Base-by-base conservation (phyloP, 2,329 filamentous ascomycete species). In the Byssoonygena ceratinophila region DNA sequence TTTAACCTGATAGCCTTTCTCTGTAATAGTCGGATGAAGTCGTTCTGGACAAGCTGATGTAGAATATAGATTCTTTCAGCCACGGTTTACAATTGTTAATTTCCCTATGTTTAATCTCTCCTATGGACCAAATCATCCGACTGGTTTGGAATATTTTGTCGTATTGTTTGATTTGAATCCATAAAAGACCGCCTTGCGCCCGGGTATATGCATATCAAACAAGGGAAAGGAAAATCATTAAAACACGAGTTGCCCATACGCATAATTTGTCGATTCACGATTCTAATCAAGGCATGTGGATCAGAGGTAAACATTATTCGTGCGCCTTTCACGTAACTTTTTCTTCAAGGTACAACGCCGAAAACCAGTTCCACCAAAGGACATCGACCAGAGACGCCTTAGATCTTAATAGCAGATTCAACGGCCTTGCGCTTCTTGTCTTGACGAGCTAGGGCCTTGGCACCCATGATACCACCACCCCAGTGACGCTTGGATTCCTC, bases 381-480 rank as follows among this genome's bases (percentile, higher is more conserved):
- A 27, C 45, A 44, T 27, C 2, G 18, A 51, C 18, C 4, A 7
- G 3, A 7, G 16, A 37, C 23, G 12, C 29, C 68, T 80, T 94
- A 98, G 78, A 98, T 94, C 86, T 97, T 97, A 82, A 96, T 89
- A 72, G 92, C 90, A 69, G 75, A 76, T 77, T 97, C 92, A 60
- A 92, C 69, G 70, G 90, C 89, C 85, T 96, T 96, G 76, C 85
- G 81, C 80, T 87, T 88, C 86, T 95, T 96, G 74, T 81, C 79
- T 68, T 77, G 76, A 65, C 77, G 76, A 60, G 80, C 82, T 63
- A 82, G 82, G 70, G 92, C 90, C 87, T 98, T 98, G 72, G 84
- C 80, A 69, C 92, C 83, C 90, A 98, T 96, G 79, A 98, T 96
- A 76, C 94, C 94, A 82, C 92, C 92, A 78, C 94, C 92, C 92